These are phyloP conservation scores for Nothophoma quercina DNA, from an alignment of 2,329 filamentous ascomycete species.

Conservation along the genomic window DNA sequence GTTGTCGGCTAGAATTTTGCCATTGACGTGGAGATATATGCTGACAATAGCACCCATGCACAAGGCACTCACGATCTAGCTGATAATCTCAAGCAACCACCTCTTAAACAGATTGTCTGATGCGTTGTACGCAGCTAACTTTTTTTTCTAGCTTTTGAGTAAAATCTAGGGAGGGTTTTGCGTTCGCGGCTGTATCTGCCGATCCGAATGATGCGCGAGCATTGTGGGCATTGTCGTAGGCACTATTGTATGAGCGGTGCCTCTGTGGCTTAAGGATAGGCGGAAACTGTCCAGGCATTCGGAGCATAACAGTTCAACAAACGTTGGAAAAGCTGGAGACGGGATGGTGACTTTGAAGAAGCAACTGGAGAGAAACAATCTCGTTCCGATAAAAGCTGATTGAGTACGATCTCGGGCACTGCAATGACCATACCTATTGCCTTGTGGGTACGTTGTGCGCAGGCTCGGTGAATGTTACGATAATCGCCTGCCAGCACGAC, in stretches of 20 bases:
- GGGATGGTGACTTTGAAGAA: too few relatives aligned
- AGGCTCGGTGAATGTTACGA: too few relatives aligned
- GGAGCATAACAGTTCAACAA: too few relatives aligned
- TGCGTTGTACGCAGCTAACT: constrained; percentile 19
- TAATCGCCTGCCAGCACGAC: too few relatives aligned
- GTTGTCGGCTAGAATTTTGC: too few relatives aligned
- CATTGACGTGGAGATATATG: constrained; percentile 13
- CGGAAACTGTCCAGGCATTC: not conserved
- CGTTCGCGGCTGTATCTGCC: not conserved
- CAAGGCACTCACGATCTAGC: constrained; percentile 22
- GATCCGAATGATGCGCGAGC: not conserved
- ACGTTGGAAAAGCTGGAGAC: too few relatives aligned
- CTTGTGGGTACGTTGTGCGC: too few relatives aligned
- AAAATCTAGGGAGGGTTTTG: constrained; percentile 15
- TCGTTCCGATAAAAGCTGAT: too few relatives aligned
- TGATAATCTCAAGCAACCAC: constrained; percentile 25
- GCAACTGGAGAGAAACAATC: not conserved
- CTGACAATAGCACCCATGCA: constrained; percentile 21
- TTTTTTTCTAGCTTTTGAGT: constrained; percentile 26
- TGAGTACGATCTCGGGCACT: too few relatives aligned
- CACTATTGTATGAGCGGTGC: not conserved
- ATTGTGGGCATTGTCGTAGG: too few relatives aligned
- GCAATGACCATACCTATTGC: too few relatives aligned
- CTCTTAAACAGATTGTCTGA: constrained; percentile 22
- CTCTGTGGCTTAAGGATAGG: not conserved